Evolutionary conservation across 1,139 yeast species (phyloP).

Genomic region (Arxiozyma bovina): DNA sequence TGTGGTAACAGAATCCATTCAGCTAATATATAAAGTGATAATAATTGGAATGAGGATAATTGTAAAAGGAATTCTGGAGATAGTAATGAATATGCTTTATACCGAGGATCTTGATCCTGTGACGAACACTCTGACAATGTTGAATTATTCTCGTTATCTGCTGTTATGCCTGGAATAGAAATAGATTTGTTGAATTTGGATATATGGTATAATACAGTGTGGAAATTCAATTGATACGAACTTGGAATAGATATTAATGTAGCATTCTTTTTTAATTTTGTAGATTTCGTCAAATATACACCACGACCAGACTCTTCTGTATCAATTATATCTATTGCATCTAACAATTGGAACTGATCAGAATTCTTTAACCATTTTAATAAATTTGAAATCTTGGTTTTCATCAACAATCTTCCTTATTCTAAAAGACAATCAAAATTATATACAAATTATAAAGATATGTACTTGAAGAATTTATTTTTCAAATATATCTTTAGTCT

Average conservation of each 20-base stretch:
- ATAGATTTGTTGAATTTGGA: slow-evolving; percentile 29
- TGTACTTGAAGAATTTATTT: background rate
- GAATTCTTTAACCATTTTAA: slow-evolving; percentile 20
- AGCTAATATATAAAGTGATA: slow-evolving; percentile 41
- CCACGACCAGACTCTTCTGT: slow-evolving; percentile 54
- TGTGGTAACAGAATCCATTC: slow-evolving; percentile 33
- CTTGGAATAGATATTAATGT: slow-evolving; percentile 50
- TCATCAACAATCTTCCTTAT: slow-evolving; percentile 9
- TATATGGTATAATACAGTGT: slow-evolving; percentile 43
- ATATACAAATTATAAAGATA: background rate
- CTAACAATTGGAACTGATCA: slow-evolving; percentile 14
- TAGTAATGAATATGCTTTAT: slow-evolving; percentile 23
- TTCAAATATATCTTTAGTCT: background rate
- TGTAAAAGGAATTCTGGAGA: slow-evolving; percentile 16
- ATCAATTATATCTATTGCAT: slow-evolving; percentile 27
- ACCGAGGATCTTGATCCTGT: slow-evolving; percentile 18
- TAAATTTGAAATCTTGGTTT: slow-evolving; percentile 11
- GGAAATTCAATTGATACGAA: slow-evolving; percentile 49
- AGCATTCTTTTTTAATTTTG: slow-evolving; percentile 35
- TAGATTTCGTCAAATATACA: slow-evolving; percentile 36
- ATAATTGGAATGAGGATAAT: slow-evolving; percentile 34
- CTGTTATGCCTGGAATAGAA: slow-evolving; percentile 18
- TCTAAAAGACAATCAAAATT: background rate
- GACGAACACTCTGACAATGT: slow-evolving; percentile 15
- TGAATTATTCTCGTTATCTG: slow-evolving; percentile 9